Evolutionary conservation across 495 filamentous ascomycete species (phyloP).

Genomic region (Choiromyces venosus): DNA sequence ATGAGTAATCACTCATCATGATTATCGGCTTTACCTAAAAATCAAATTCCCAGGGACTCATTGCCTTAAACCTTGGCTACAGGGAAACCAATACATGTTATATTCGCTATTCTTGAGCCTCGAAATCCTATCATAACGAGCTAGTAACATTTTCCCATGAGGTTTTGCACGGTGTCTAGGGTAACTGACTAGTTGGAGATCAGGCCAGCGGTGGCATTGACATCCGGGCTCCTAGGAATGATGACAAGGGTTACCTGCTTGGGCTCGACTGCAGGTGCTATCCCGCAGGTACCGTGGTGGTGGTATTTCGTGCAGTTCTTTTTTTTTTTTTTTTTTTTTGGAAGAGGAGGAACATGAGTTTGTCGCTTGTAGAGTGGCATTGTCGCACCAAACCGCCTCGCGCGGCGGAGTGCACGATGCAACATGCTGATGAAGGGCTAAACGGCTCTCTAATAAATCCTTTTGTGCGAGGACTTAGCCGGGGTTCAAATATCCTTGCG

Average conservation of each 20-base stretch:
- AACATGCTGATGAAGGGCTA: not conserved
- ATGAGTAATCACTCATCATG: not conserved
- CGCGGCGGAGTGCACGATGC: no score
- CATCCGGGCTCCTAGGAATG: not conserved
- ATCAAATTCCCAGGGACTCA: not conserved
- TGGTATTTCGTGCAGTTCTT: not conserved
- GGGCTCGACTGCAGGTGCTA: not conserved
- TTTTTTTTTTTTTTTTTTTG: no score
- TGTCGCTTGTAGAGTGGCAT: not conserved
- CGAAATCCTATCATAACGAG: not conserved
- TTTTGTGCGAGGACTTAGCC: not conserved
- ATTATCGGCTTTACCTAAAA: not conserved
- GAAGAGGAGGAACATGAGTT: not conserved
- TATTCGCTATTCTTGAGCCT: not conserved
- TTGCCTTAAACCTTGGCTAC: not conserved
- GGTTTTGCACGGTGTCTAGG: not conserved
- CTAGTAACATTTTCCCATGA: not conserved
- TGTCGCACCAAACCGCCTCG: not conserved
- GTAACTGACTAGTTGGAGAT: not conserved
- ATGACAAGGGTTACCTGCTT: not conserved
- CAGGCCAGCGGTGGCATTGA: not conserved
- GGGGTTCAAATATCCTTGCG: not conserved
- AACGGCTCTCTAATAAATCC: not conserved
- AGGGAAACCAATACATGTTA: not conserved
- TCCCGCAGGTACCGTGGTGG: not conserved